A percentile compares a stretch with the other conserved stretches of the same genome.
These are phyloP conservation scores for Aspergillus melleus DNA, from an alignment of 2,329 filamentous ascomycete genomes.

Conservation along the genomic window DNA sequence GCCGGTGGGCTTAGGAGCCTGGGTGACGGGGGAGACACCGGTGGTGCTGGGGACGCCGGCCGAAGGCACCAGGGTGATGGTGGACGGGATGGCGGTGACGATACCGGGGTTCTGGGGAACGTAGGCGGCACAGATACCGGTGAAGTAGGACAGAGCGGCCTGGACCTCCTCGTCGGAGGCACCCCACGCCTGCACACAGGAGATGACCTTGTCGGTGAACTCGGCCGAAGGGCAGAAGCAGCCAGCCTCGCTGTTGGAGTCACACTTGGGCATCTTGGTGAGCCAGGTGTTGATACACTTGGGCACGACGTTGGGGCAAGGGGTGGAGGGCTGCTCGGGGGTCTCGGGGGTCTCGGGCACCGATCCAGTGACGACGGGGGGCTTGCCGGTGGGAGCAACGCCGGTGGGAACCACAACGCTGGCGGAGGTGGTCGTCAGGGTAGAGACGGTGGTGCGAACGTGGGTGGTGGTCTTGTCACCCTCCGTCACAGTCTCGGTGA, in stretches of 20 bases:
- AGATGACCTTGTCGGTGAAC: constrained; percentile 77
- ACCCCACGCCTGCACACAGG: constrained; percentile 78
- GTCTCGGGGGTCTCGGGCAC: constrained; percentile 24
- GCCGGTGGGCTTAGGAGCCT: constrained; percentile 15
- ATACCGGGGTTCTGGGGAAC: constrained; percentile 79
- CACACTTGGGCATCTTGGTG: constrained; percentile 66
- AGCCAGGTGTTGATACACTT: constrained; percentile 93
- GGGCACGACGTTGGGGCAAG: constrained; percentile 71
- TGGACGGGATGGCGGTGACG: constrained; percentile 69
- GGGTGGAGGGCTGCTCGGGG: constrained; percentile 29
- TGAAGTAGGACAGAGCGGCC: constrained; percentile 77
- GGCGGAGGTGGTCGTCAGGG: constrained; percentile 24
- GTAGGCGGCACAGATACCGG: constrained; percentile 82
- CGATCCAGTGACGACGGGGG: constrained; percentile 6
- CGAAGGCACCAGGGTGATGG: constrained; percentile 53
- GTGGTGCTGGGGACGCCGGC: constrained; percentile 38
- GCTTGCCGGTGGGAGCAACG: constrained; percentile 6
- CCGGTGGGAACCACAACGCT: constrained; percentile 10
- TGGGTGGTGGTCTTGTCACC: constrained; percentile 53
- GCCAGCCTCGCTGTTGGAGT: constrained; percentile 74
- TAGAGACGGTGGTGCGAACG: constrained; percentile 60
- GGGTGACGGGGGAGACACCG: constrained; percentile 39
- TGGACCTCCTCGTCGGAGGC: constrained; percentile 65
- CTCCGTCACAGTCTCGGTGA: constrained; percentile 39
- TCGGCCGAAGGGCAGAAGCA: constrained; percentile 84